Percentiles rank a stretch among this genome's conserved stretches.
Evolutionary conservation across 1,139 yeast species (phyloP).

Genomic region (Protomyces lactucae-debilis): DNA sequence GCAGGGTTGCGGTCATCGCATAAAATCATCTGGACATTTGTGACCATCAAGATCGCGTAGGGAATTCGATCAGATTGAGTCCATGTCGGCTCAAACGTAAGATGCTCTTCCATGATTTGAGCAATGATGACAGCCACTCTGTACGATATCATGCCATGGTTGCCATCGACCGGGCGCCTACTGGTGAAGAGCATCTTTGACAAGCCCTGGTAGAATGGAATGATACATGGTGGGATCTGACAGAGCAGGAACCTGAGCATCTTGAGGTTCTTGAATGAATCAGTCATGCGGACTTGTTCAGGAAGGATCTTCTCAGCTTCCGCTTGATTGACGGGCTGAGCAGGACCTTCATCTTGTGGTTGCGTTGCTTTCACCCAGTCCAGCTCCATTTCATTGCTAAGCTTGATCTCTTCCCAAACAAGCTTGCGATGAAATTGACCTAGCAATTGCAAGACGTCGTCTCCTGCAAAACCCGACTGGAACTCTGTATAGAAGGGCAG

Average conservation of each 20-base stretch:
- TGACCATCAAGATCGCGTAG: constrained; percentile 31
- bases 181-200: constrained; percentile 32
- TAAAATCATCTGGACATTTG: constrained; percentile 29
- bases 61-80: constrained; percentile 1
- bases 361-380: constrained; percentile 33
- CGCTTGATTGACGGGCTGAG: background rate
- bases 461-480: constrained; percentile 27
- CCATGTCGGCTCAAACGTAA: constrained; percentile 27
- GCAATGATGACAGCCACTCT: constrained; percentile 38
- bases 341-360: constrained; percentile 28
- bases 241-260: constrained; percentile 37
- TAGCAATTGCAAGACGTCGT: constrained; percentile 27
- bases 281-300: constrained; percentile 22
- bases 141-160: constrained; percentile 36
- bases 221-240: constrained; percentile 35
- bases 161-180: constrained; percentile 34
- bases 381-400: constrained; percentile 29
- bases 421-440: constrained; percentile 32
- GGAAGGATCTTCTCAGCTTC: constrained; percentile 33
- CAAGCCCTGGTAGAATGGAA: constrained; percentile 36
- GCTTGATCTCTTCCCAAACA: constrained; percentile 33
- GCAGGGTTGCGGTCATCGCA: constrained; percentile 32
- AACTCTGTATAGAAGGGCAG: constrained; percentile 32
- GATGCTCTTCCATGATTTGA: constrained; percentile 35
- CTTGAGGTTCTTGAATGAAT: constrained; percentile 34